Conservation (phyloP, 139 green algal species). For the Nannochloris sp. region DNA sequence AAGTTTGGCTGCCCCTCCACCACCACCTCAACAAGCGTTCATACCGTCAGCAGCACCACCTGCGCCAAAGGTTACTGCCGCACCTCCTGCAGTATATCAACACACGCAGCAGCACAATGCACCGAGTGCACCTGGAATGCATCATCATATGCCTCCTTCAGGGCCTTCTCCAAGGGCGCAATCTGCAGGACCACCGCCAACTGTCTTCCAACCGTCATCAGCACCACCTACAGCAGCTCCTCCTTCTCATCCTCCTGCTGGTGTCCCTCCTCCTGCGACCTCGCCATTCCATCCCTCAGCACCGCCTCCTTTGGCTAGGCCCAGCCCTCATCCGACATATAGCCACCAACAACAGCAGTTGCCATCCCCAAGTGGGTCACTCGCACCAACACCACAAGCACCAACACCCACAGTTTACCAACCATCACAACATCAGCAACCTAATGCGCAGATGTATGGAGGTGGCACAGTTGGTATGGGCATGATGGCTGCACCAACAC, state of each 20-base stretch:
- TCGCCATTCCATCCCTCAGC: not conserved
- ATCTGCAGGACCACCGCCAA: not conserved
- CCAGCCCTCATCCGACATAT: not conserved
- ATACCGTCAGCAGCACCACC: not conserved
- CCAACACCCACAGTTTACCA: slow-evolving; percentile 13
- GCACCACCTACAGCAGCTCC: not conserved
- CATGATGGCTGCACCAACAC: not conserved
- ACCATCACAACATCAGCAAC: slow-evolving; percentile 1
- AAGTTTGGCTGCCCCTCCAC: not conserved
- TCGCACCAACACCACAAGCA: not conserved
- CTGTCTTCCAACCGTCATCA: not conserved
- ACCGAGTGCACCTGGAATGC: too few species aligned
- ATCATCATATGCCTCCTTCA: too few species aligned
- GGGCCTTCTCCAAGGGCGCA: too few species aligned
- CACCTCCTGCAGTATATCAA: not conserved
- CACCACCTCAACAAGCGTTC: slow-evolving; percentile 15
- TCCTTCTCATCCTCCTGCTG: not conserved
- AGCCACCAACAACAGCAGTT: not conserved
- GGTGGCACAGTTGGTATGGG: not conserved
- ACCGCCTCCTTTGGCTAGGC: not conserved
- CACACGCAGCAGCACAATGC: slow-evolving; percentile 3
- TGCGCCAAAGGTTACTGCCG: slow-evolving; percentile 2
- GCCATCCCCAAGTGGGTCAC: not conserved
- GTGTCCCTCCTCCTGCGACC: not conserved
- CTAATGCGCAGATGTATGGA: slow-evolving; percentile 14